Base-by-base conservation (phyloP, 1,284 basidiomycete genomes). In the Gymnopus androsaceus region DNA sequence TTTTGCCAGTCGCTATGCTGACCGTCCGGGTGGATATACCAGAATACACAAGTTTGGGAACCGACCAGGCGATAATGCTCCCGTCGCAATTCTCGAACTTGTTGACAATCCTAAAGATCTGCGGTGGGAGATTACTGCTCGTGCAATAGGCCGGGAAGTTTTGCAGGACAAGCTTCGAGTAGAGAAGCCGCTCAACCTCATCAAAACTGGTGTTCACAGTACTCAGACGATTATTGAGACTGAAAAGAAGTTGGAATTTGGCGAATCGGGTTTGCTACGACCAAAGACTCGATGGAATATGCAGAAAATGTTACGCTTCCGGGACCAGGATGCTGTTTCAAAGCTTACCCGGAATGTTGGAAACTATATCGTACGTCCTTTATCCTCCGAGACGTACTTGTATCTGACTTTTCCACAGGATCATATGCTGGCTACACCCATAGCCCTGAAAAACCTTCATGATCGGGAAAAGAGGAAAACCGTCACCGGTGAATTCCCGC, bases 41-140 rank as follows among this genome's bases (percentile, higher is more conserved):
- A 87, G 97, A 25, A 88, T 99, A 61, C 88, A 94, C 70, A 92
- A 90, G 68, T 92, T 87, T 63, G 97, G 96, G 37, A 84, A 90
- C 69, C 84, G 96, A 17, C 80, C 78, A 55, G 95, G 95, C 23
- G 97, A 99, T 77, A 92, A 97, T 68, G 97, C 97, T 28, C 94
- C 94, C 1, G 82, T 89, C 61, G 96, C 96, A 3, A 84, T 99
- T 56, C 74, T 99, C 41, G 92, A 97, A 72, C 79, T 99, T 5
- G 96, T 99, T 30, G 97, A 99, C 76, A 92, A 92, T 66, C 92
- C 94, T 9, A 80, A 84, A 58, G 97, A 99, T 73, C 74, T 99
- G 41, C 87, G 88, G 61, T 90, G 86, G 68, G 92, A 94, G 68
- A 84, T 94, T 78, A 87, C 90, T 4, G 90, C 94, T 19, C 83